A percentile compares a stretch with the other conserved stretches of the same genome.
Evolutionary conservation across 805 yeast genomes (phyloP).

Genomic region (Saccharomycopsis sp.): DNA sequence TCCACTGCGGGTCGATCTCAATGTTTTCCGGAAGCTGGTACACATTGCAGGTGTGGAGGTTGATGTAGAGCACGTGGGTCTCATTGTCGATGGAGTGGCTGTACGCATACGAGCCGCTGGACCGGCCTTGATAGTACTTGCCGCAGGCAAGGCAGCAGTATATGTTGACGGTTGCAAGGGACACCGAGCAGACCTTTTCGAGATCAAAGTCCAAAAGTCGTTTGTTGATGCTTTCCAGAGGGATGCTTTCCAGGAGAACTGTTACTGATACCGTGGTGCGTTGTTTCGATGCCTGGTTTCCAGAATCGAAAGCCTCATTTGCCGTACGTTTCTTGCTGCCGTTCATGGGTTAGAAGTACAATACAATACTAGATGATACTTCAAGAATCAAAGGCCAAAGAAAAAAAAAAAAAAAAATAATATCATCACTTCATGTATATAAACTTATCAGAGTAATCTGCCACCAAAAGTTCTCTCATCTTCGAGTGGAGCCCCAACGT

Average conservation of each 20-base stretch:
- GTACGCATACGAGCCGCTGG: slow-evolving; percentile 55
- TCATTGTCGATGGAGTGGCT: slow-evolving; percentile 51
- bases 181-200: slow-evolving; percentile 56
- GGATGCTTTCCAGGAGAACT: no score
- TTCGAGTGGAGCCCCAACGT: background rate
- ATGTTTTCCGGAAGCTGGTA: slow-evolving; percentile 58
- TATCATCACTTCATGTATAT: no score
- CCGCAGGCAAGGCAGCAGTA: slow-evolving; percentile 73
- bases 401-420: no score
- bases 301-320: no score
- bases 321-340: no score
- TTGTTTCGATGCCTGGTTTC: no score
- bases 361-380: no score
- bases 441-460: no score
- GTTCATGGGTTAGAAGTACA: no score
- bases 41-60: slow-evolving; percentile 38
- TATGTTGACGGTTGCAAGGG: slow-evolving; percentile 51
- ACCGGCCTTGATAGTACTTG: slow-evolving; percentile 61
- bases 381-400: no score
- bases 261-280: no score
- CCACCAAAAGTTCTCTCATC: background rate
- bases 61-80: slow-evolving; percentile 56
- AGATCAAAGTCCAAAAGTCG: slow-evolving; percentile 53
- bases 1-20: slow-evolving; percentile 26
- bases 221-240: slow-evolving; percentile 27